Conservation (phyloP, 2,329 filamentous ascomycete species). For the Chalara sp. region DNA sequence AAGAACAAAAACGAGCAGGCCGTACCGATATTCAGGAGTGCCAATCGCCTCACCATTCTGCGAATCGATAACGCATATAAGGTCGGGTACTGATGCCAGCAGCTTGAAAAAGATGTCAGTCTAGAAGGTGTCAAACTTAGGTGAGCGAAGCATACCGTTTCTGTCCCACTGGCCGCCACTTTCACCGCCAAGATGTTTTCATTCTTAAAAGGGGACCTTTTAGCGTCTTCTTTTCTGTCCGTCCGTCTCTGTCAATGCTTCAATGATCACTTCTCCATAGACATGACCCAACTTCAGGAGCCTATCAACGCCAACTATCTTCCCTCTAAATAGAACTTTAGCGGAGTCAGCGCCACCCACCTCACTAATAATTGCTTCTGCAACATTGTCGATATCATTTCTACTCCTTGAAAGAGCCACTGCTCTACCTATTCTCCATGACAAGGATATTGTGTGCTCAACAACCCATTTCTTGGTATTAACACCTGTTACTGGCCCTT, state of each 20-base stretch:
- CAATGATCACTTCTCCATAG: conserved; percentile 52
- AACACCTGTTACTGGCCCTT: conserved; percentile 32
- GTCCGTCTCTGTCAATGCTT: conserved; percentile 24
- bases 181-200: conserved; percentile 57
- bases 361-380: conserved; percentile 51
- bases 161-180: conserved; percentile 10
- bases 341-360: conserved; percentile 47
- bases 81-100: conserved; percentile 41
- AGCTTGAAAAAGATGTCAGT: conserved; percentile 16
- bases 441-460: conserved; percentile 34
- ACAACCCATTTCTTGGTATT: conserved; percentile 30
- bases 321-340: conserved; percentile 55
- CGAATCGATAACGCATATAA: conserved; percentile 41
- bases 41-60: conserved; percentile 42
- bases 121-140: no score
- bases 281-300: conserved; percentile 49
- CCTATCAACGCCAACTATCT: conserved; percentile 55
- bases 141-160: not conserved
- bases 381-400: conserved; percentile 46
- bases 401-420: conserved; percentile 42
- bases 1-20: conserved; percentile 43
- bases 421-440: conserved; percentile 49
- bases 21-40: conserved; percentile 48
- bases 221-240: conserved; percentile 39
- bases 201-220: conserved; percentile 69